A percentile compares a stretch with the other conserved stretches of the same genome.
Evolutionary conservation across 148 eudicot genomes (phyloP).

Genomic region (Chenopodium suecicum): DNA sequence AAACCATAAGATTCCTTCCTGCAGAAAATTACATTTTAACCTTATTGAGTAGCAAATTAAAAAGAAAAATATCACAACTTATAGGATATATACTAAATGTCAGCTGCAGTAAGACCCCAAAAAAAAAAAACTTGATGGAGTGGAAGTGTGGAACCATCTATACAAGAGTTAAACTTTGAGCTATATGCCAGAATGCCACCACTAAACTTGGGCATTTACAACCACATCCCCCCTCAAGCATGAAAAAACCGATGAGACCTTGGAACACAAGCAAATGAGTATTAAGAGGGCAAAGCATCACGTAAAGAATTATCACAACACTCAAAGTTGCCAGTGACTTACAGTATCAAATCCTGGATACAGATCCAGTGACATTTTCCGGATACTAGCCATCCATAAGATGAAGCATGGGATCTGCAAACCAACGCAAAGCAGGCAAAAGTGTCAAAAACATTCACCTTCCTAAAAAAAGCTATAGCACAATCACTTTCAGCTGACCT

Average conservation of each 20-base stretch:
- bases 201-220: not conserved
- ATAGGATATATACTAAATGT: not conserved
- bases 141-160: not conserved
- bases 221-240: not conserved
- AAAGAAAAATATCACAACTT: not conserved
- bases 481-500: conserved; percentile 47
- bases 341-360: conserved; percentile 89
- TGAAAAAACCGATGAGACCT: not conserved
- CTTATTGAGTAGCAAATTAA: not conserved
- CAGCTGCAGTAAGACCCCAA: not conserved
- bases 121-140: no score
- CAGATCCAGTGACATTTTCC: conserved; percentile 76
- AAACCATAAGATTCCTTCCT: conserved; percentile 95
- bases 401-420: conserved; percentile 86
- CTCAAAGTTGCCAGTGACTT: conserved; percentile 34
- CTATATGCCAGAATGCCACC: not conserved
- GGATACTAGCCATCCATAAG: conserved; percentile 64
- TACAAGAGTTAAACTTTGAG: not conserved
- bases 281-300: not conserved
- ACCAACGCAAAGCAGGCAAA: conserved; percentile 23
- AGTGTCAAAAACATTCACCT: not conserved
- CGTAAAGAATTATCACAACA: not conserved
- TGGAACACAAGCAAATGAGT: not conserved
- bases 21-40: conserved; percentile 25
- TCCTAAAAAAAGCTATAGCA: not conserved